Conservation (phyloP, 2,329 filamentous ascomycete species). For the Capronia coronata region DNA sequence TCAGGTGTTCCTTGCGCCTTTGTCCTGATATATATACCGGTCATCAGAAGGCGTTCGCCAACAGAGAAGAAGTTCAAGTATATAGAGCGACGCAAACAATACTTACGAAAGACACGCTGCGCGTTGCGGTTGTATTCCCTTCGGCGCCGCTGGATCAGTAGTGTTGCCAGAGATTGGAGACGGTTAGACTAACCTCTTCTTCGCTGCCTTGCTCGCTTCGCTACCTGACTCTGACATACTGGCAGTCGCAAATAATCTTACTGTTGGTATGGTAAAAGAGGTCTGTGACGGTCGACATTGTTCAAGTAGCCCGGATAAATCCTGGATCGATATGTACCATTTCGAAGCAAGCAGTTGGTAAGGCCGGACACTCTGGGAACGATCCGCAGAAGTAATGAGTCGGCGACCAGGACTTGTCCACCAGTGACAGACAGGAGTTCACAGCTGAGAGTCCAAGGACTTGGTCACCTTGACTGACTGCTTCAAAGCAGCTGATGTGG, state of each 20-base stretch:
- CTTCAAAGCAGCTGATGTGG: conserved; percentile 11
- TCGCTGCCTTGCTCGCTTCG: conserved; percentile 30
- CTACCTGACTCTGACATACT: conserved; percentile 31
- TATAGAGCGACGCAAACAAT: not conserved
- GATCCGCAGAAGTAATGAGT: conserved; percentile 20
- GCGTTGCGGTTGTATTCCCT: conserved; percentile 40
- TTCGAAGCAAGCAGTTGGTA: conserved; percentile 18
- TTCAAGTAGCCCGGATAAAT: conserved; percentile 25
- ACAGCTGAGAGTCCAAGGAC: conserved; percentile 13
- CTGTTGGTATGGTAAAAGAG: conserved; percentile 19
- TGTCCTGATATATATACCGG: conserved; percentile 38
- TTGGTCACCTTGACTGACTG: not conserved
- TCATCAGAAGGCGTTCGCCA: no score
- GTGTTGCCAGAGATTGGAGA: not conserved
- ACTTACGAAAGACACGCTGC: conserved; percentile 42
- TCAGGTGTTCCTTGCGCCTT: conserved; percentile 41
- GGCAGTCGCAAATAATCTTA: conserved; percentile 15
- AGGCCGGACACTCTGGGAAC: conserved; percentile 13
- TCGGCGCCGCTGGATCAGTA: conserved; percentile 14
- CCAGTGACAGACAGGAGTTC: conserved; percentile 10
- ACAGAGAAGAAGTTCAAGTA: no score
- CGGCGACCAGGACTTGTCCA: conserved; percentile 6
- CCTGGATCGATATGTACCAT: conserved; percentile 11
- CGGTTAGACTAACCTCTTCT: conserved; percentile 26
- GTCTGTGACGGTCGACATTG: conserved; percentile 28